A percentile compares a stretch with the other conserved stretches of the same genome.
Evolutionary conservation across 2,329 filamentous ascomycete genomes (phyloP).

Genomic region (Talaromyces sp.): DNA sequence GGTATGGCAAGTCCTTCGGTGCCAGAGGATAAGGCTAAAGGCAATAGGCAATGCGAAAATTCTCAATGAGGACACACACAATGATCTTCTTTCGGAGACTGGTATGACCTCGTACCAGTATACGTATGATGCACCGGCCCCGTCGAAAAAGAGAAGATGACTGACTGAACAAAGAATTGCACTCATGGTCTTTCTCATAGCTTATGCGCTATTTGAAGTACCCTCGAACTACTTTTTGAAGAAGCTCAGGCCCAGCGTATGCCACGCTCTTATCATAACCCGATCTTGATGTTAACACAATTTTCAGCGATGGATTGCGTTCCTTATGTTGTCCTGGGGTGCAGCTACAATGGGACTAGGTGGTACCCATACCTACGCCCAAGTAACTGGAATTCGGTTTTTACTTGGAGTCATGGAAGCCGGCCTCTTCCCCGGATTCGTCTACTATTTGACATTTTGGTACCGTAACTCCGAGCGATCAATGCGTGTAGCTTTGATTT

Average conservation of each 20-base stretch:
- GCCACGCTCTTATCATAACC: background rate
- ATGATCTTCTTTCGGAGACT: conserved; percentile 66
- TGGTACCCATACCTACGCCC: conserved; percentile 46
- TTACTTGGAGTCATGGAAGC: conserved; percentile 56
- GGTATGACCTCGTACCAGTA: conserved; percentile 65
- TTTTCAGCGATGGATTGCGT: conserved; percentile 36
- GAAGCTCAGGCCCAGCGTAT: conserved; percentile 48
- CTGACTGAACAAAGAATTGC: conserved; percentile 39
- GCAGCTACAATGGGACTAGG: conserved; percentile 53
- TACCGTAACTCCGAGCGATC: conserved; percentile 60
- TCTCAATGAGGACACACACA: conserved; percentile 60
- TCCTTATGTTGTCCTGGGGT: conserved; percentile 56
- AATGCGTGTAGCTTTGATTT: conserved; percentile 59
- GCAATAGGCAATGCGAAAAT: conserved; percentile 62
- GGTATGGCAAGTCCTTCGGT: conserved; percentile 39
- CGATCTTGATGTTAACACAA: background rate
- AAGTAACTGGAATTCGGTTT: conserved; percentile 51
- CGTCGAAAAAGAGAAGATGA: background rate
- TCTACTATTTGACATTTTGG: conserved; percentile 56
- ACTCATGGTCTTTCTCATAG: conserved; percentile 52
- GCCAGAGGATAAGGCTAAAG: conserved; percentile 8
- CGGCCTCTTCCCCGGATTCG: conserved; percentile 54
- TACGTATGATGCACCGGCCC: conserved; percentile 41
- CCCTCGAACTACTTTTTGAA: conserved; percentile 56
- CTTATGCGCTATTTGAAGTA: conserved; percentile 54